Conservation (phyloP, 148 eudicot species). For the Silene latifolia region DNA sequence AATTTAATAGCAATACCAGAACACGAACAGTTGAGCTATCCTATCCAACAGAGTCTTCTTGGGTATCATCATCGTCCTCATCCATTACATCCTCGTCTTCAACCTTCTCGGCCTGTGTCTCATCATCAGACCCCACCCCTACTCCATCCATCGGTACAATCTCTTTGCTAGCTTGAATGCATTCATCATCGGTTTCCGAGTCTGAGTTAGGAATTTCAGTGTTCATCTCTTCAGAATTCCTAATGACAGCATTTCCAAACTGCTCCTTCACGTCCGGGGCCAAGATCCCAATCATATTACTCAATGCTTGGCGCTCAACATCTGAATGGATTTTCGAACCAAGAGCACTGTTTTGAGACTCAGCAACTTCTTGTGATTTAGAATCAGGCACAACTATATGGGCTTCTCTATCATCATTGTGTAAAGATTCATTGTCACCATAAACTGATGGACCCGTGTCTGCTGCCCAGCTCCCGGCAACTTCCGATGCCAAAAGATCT, state of each 20-base stretch:
- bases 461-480: constrained; percentile 86
- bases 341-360: constrained; percentile 46
- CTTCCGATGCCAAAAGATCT: constrained; percentile 89
- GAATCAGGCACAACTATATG: constrained; percentile 41
- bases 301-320: constrained; percentile 51
- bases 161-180: constrained; percentile 37
- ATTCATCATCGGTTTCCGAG: constrained; percentile 63
- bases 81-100: constrained; percentile 41
- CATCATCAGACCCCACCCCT: constrained; percentile 48
- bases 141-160: constrained; percentile 22
- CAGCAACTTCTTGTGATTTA: constrained; percentile 50
- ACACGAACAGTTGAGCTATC: not conserved
- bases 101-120: constrained; percentile 41
- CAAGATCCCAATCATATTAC: constrained; percentile 79
- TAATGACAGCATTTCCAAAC: constrained; percentile 40
- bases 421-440: constrained; percentile 71
- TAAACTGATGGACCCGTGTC: constrained; percentile 74
- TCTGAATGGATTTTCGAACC: constrained; percentile 29
- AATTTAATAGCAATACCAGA: no score
- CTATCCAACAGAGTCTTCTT: constrained; percentile 64
- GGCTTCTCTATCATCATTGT: constrained; percentile 30
- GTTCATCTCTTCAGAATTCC: constrained; percentile 27
- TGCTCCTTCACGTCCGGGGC: constrained; percentile 75
- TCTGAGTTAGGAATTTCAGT: constrained; percentile 49
- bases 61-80: constrained; percentile 63